phyloP scores from a whole-genome alignment of 768 basidiomycete species.

The Fomitopsis pulvina region DNA sequence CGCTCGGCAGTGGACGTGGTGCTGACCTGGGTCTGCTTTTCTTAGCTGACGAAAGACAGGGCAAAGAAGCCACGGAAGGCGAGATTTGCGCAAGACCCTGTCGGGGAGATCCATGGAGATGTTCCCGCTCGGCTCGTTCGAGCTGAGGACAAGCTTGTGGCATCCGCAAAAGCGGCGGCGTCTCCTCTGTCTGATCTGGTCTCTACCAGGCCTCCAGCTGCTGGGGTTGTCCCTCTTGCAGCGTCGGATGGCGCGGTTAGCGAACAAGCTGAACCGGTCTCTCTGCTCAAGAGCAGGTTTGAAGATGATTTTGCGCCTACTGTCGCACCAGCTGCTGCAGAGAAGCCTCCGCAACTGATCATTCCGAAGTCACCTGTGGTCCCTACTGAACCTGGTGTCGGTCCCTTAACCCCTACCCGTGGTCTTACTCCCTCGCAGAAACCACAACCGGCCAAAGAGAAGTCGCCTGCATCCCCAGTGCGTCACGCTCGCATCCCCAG shows the following conservation, averaged over 20 bases:
- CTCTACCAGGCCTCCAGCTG: neutral
- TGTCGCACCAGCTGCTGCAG: neutral
- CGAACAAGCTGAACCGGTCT: neutral
- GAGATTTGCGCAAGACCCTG: slow-evolving; percentile 18
- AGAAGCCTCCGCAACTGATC: neutral
- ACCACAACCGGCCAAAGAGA: neutral
- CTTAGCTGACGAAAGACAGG: slow-evolving; percentile 69
- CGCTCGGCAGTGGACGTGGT: too few relatives aligned
- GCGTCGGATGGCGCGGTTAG: neutral
- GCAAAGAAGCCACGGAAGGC: slow-evolving; percentile 60
- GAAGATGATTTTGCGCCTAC: slow-evolving; percentile 4
- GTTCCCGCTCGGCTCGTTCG: neutral
- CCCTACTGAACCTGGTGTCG: neutral
- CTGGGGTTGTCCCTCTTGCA: neutral
- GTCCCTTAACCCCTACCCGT: neutral
- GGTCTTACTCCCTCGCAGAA: neutral
- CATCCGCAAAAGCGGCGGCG: neutral
- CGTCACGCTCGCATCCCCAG: slow-evolving; percentile 56
- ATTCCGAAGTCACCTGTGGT: neutral
- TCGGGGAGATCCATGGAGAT: neutral
- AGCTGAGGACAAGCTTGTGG: neutral
- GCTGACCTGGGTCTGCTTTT: slow-evolving; percentile 14
- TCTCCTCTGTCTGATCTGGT: neutral
- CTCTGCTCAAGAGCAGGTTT: slow-evolving; percentile 4
- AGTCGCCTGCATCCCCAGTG: slow-evolving; percentile 25